Conservation (phyloP, 164 flowering plant species). For the Amborella trichopoda region DNA sequence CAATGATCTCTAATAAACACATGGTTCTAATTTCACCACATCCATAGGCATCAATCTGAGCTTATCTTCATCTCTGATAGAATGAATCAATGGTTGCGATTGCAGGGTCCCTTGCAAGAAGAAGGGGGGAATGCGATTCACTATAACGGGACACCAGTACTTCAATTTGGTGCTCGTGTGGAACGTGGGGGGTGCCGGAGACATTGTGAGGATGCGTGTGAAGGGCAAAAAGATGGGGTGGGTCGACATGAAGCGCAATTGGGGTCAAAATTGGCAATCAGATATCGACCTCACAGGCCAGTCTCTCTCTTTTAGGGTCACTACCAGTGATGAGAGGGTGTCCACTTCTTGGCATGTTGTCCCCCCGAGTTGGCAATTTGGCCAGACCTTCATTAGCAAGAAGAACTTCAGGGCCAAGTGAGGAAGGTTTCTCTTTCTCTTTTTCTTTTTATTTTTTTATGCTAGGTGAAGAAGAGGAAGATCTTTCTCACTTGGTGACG, state of each 20-base stretch:
- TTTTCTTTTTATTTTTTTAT: too few relatives aligned
- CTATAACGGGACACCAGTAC: conserved; percentile 37
- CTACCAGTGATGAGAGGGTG: conserved; percentile 35
- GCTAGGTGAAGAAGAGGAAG: too few relatives aligned
- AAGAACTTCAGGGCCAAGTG: too few relatives aligned
- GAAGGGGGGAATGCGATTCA: conserved; percentile 54
- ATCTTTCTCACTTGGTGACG: too few relatives aligned
- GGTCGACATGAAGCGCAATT: conserved; percentile 34
- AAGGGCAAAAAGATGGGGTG: conserved; percentile 37
- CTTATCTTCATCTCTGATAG: too few relatives aligned
- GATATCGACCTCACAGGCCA: conserved; percentile 23
- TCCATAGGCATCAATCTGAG: too few relatives aligned
- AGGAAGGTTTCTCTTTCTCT: too few relatives aligned
- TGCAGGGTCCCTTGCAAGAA: conserved; percentile 58
- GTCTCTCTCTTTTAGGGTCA: conserved; percentile 43
- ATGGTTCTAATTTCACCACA: neutral
- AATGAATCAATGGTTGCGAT: too few relatives aligned
- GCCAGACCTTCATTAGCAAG: conserved; percentile 61
- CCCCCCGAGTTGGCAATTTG: conserved; percentile 52
- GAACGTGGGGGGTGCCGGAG: conserved; percentile 84
- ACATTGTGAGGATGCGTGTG: conserved; percentile 28
- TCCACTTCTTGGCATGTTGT: conserved; percentile 48
- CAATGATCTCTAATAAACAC: neutral
- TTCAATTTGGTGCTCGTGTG: conserved; percentile 36
- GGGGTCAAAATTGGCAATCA: conserved; percentile 60